These are phyloP conservation scores for Drosera spatulata DNA, from an alignment of 179 eudicot species.

Conservation along the genomic window DNA sequence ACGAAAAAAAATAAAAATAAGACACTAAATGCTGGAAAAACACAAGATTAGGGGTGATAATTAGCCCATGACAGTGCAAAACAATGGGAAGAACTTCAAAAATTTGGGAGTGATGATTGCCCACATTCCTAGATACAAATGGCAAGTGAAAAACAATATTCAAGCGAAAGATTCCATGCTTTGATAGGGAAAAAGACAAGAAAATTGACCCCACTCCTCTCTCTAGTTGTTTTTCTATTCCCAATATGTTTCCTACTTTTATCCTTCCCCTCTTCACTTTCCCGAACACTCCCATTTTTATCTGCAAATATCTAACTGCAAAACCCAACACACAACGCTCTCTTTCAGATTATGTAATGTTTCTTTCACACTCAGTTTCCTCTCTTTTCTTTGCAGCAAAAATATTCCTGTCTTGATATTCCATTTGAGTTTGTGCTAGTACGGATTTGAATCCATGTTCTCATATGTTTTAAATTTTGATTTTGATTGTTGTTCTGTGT, in stretches of 20 bases:
- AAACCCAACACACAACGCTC: constrained; percentile 1
- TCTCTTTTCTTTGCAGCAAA: not conserved
- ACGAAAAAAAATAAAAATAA: no score
- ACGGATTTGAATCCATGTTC: not conserved
- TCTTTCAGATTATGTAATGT: constrained; percentile 3
- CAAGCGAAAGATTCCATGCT: constrained; percentile 8
- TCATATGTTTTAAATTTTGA: not conserved
- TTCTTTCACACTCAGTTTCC: not conserved
- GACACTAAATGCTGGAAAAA: no score
- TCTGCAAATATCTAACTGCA: constrained; percentile 6
- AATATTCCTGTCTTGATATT: not conserved
- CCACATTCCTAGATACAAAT: no score
- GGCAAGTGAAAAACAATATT: no score
- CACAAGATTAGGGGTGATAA: no score
- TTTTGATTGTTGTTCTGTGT: not conserved
- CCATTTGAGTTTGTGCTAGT: not conserved
- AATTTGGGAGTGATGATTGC: no score
- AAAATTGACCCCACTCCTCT: not conserved
- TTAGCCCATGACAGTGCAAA: no score
- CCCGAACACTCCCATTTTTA: constrained; percentile 3
- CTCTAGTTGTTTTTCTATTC: not conserved
- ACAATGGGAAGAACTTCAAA: no score
- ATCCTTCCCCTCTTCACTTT: constrained; percentile 3
- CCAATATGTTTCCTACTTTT: constrained; percentile 1
- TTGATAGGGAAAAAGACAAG: constrained; percentile 5